Evolutionary conservation across 1,284 basidiomycete species (phyloP), one percentile per base, ranked within the genome.

Genomic region (Ganoderma meredithae): DNA sequence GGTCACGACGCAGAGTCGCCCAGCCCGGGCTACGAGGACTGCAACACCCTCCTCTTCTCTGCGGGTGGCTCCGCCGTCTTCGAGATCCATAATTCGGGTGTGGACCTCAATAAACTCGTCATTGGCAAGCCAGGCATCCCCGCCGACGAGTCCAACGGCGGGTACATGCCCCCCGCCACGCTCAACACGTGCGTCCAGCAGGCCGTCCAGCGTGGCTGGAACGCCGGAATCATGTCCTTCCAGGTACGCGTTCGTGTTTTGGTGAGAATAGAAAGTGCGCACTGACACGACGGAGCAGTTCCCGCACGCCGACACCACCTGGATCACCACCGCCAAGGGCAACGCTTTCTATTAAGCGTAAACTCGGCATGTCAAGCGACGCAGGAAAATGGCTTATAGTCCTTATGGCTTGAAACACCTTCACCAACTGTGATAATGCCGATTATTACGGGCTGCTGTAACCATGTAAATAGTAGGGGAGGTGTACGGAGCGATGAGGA

Each of bases 81-180:
- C 81, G 83, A 91, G 76, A 91, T 92, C 72, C 81, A 84, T 13
- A 82, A 83, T n/a, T 85, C 79, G 62, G 88, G 88, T 52, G 83
- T 90, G 6, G 75, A 82, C 5, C 73, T 87, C 59, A 76, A 80
- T 75, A 84, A 85, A 77, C 75, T 85, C 60, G 84, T 87, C 64
- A 87, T 92, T 65, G 90, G 90, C 6, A 91, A 91, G 78, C 90
- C 89, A 0, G 89, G 82, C 0, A 81, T 77, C 8, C 33, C 79
- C 15, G 65, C 44, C 25, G 75, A 80, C 13, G 86, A 88, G 74
- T 87, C 88, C 6, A 82, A 67, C 72, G 89, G 85, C 71, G 90
- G 90, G 3, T 90, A 83, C 74, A 88, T 91, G 66, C 76, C 78
- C 39, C 79, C 89, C 3, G 76, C 81, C 1, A 84, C 83, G 1